phyloP scores from a whole-genome alignment of 1,284 basidiomycete genomes.

The Polyporus tsugae region DNA sequence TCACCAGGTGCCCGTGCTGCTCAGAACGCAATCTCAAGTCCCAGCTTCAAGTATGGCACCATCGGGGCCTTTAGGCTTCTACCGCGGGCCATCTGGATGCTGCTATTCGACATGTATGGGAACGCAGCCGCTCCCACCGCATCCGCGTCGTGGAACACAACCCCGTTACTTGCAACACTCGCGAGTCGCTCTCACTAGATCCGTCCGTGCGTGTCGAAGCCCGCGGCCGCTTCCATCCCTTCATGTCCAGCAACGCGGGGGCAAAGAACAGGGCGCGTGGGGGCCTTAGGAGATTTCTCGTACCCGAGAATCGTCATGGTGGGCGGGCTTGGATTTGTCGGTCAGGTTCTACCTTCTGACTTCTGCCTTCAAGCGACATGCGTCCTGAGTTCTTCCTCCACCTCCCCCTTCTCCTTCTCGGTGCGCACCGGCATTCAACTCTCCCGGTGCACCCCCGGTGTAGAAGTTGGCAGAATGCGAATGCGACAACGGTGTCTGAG shows the following conservation, averaged over 20 bases:
- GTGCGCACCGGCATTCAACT: background rate
- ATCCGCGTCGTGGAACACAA: background rate
- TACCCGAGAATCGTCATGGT: background rate
- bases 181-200: background rate
- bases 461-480: background rate
- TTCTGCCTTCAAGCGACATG: constrained; percentile 3
- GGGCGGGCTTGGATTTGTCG: background rate
- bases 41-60: background rate
- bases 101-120: background rate
- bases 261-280: background rate
- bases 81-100: background rate
- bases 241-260: too few species aligned
- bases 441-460: too few species aligned
- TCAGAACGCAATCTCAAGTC: background rate
- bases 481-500: background rate
- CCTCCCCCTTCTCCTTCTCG: too few species aligned
- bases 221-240: background rate
- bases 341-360: background rate
- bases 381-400: background rate
- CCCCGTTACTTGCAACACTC: too few species aligned
- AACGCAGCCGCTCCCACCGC: background rate
- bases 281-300: background rate
- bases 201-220: background rate
- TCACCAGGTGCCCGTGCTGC: background rate
- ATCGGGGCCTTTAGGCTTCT: background rate